These are phyloP conservation scores for Orbilia quercus DNA, from an alignment of 2,329 filamentous ascomycete species.

Conservation along the genomic window DNA sequence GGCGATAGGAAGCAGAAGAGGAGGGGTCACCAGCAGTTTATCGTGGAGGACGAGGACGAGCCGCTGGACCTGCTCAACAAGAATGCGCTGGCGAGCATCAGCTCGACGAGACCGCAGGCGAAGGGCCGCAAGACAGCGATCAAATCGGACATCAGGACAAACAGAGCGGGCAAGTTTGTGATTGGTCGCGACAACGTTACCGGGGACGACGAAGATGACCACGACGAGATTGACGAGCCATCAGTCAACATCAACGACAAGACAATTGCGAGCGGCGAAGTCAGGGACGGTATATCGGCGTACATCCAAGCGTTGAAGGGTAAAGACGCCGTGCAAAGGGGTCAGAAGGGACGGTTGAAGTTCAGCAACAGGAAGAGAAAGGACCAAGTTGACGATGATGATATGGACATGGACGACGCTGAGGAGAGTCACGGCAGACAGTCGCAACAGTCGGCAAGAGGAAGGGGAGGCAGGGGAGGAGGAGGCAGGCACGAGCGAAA, in stretches of 20 bases:
- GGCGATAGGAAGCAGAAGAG: constrained; percentile 63
- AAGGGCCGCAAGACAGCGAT: constrained; percentile 67
- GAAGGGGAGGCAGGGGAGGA: constrained; percentile 62
- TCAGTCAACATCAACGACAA: constrained; percentile 71
- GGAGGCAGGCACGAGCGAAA: constrained; percentile 60
- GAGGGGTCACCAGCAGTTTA: constrained; percentile 77
- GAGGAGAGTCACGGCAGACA: constrained; percentile 63
- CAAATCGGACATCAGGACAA: constrained; percentile 73
- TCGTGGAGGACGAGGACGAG: constrained; percentile 93
- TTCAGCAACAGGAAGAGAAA: constrained; percentile 73
- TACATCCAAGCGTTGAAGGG: constrained; percentile 77
- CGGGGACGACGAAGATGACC: constrained; percentile 61
- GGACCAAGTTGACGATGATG: constrained; percentile 63
- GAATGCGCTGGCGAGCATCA: constrained; percentile 89
- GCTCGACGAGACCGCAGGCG: constrained; percentile 83
- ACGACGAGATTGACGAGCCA: constrained; percentile 68
- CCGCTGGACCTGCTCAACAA: constrained; percentile 93
- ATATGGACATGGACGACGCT: constrained; percentile 67
- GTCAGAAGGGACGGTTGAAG: constrained; percentile 76
- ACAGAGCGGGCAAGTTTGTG: constrained; percentile 83
- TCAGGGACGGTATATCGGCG: constrained; percentile 72
- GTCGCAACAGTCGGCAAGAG: constrained; percentile 72
- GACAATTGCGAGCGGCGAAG: constrained; percentile 62
- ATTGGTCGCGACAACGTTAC: constrained; percentile 69
- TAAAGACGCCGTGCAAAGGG: constrained; percentile 73